Conservation (phyloP, 352 stramenopile species). For the Bremia lactucae region DNA sequence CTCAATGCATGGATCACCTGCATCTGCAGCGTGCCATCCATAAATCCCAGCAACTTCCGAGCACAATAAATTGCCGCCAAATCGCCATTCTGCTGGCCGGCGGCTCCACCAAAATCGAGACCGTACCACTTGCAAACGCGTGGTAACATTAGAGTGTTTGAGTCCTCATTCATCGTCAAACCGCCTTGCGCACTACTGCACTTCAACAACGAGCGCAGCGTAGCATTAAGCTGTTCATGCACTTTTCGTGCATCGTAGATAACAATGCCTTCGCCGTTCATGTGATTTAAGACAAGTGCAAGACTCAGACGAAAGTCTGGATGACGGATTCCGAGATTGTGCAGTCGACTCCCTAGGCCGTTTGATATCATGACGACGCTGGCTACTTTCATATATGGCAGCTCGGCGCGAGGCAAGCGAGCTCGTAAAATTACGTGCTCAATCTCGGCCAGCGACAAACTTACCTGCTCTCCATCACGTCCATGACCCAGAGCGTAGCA, state of each 20-base stretch:
- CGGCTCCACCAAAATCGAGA: conserved; percentile 35
- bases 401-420: conserved; percentile 32
- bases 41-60: conserved; percentile 66
- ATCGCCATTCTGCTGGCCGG: conserved; percentile 12
- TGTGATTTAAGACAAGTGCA: conserved; percentile 52
- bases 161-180: conserved; percentile 20
- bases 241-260: conserved; percentile 27
- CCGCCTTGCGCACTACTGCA: conserved; percentile 14
- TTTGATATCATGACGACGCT: conserved; percentile 12
- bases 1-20: conserved; percentile 31
- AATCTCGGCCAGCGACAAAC: conserved; percentile 65
- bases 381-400: conserved; percentile 33
- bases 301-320: conserved; percentile 75
- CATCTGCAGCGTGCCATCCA: conserved; percentile 32
- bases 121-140: conserved; percentile 71
- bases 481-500: conserved; percentile 46
- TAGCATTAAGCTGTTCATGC: conserved; percentile 66
- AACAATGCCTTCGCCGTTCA: conserved; percentile 6
- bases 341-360: conserved; percentile 13
- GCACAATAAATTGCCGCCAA: conserved; percentile 42
- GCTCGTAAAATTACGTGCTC: conserved; percentile 61
- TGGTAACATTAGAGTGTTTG: conserved; percentile 37
- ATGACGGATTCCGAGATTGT: conserved; percentile 33
- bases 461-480: conserved; percentile 20
- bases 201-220: conserved; percentile 25